Evolutionary conservation across 805 yeast species (phyloP).

Genomic region (Yarrowia bubula): DNA sequence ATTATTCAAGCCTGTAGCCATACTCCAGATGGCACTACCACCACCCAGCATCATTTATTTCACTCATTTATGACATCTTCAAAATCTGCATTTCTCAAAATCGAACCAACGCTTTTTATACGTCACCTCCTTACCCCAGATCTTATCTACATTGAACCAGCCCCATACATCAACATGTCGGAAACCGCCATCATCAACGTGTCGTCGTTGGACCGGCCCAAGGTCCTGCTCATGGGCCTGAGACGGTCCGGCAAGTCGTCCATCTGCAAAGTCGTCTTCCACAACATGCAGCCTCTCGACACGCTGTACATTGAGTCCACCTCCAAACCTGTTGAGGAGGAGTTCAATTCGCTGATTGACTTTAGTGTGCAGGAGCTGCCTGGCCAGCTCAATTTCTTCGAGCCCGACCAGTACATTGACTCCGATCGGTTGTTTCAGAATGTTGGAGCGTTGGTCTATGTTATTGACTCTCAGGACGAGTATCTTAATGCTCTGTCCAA

Average conservation of each 20-base stretch:
- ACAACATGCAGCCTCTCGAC: slow-evolving; percentile 93
- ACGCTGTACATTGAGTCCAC: slow-evolving; percentile 89
- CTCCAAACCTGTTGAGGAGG: slow-evolving; percentile 81
- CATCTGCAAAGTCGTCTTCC: slow-evolving; percentile 92
- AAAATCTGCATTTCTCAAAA: neutral
- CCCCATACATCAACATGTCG: neutral
- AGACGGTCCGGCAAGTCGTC: slow-evolving; percentile 87
- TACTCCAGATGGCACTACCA: no score
- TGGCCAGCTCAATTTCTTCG: slow-evolving; percentile 87
- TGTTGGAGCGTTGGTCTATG: slow-evolving; percentile 89
- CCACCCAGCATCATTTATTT: no score
- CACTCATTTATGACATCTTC: neutral
- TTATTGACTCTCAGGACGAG: slow-evolving; percentile 94
- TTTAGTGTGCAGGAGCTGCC: slow-evolving; percentile 91
- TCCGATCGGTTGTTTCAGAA: slow-evolving; percentile 66
- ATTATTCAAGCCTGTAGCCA: no score
- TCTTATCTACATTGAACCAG: neutral
- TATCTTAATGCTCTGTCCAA: slow-evolving; percentile 88
- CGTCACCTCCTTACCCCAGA: neutral
- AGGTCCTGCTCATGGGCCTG: slow-evolving; percentile 82
- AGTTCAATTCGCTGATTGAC: slow-evolving; percentile 78
- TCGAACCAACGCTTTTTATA: slow-evolving; percentile 14
- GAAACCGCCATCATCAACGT: slow-evolving; percentile 26
- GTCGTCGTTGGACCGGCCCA: slow-evolving; percentile 47
- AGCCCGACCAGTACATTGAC: slow-evolving; percentile 70